These are phyloP conservation scores for Epichloe sylvatica DNA, from an alignment of 2,329 filamentous ascomycete species.

Conservation along the genomic window DNA sequence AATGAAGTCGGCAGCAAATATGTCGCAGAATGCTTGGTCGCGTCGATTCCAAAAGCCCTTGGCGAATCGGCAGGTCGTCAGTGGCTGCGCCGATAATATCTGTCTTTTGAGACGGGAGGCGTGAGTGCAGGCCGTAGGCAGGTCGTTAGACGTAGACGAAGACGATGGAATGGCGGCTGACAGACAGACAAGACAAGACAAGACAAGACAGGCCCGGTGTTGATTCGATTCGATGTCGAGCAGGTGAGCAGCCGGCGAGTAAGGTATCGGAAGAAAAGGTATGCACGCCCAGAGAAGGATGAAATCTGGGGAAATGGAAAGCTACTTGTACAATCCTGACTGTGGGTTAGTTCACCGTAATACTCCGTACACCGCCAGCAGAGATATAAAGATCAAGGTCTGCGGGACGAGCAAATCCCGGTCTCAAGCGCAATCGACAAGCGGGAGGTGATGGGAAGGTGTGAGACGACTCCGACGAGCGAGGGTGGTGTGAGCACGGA, in stretches of 20 bases:
- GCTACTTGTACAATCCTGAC: slow-evolving; percentile 3
- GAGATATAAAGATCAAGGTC: neutral
- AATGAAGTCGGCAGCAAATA: neutral
- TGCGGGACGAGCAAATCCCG: neutral
- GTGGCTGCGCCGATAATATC: neutral
- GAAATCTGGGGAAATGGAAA: neutral
- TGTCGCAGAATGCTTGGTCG: neutral
- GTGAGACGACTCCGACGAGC: neutral
- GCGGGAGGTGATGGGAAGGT: neutral
- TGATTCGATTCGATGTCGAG: neutral
- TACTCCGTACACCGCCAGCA: neutral
- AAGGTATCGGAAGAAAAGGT: neutral
- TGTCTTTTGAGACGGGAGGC: neutral
- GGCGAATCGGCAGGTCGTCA: neutral
- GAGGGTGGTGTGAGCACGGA: slow-evolving; percentile 1
- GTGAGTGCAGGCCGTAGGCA: neutral
- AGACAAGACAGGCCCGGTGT: neutral
- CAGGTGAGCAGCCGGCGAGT: neutral
- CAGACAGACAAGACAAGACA: neutral
- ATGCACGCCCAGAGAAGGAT: neutral
- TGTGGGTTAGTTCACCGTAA: neutral
- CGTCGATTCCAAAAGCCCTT: neutral
- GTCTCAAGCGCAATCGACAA: slow-evolving; percentile 1
- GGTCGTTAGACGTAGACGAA: neutral
- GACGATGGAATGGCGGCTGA: neutral